Evolutionary conservation across 108 stramenopile species (phyloP).

Genomic region (Pseudonitzschia multiseries): DNA sequence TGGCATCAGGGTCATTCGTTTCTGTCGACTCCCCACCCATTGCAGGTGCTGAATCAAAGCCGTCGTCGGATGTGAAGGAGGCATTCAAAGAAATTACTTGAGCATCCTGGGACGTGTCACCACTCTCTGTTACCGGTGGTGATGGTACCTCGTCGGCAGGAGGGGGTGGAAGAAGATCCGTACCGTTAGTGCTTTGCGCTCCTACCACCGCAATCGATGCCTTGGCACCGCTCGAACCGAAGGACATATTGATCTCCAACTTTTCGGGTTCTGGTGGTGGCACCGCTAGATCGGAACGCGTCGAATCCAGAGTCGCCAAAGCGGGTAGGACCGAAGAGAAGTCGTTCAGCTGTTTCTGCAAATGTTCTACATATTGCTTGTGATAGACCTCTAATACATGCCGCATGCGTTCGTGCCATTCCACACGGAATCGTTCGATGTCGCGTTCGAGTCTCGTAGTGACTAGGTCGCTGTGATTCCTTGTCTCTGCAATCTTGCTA

Average conservation of each 20-base stretch:
- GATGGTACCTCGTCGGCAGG: neutral
- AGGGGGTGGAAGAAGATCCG: neutral
- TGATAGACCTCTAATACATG: constrained; percentile 32
- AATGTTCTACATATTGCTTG: constrained; percentile 25
- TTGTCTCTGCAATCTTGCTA: constrained; percentile 11
- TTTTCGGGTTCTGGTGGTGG: constrained; percentile 4
- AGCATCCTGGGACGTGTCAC: neutral
- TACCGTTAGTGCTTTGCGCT: too few species aligned
- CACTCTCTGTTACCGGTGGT: neutral
- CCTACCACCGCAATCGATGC: constrained; percentile 11
- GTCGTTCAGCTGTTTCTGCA: constrained; percentile 19
- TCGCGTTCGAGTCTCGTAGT: constrained; percentile 28
- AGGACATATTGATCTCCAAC: constrained; percentile 20
- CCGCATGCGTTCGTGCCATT: constrained; percentile 41
- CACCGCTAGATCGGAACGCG: constrained; percentile 15
- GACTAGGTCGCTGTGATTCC: constrained; percentile 27
- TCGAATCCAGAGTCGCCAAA: constrained; percentile 9
- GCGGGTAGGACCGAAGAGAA: constrained; percentile 20
- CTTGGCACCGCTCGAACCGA: constrained; percentile 22
- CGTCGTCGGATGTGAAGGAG: constrained; percentile 6
- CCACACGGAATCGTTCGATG: constrained; percentile 34
- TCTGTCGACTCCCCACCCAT: constrained; percentile 5
- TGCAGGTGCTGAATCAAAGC: neutral
- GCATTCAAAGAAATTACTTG: neutral
- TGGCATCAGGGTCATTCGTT: neutral